A percentile compares a stretch with the other conserved stretches of the same genome.
These are phyloP conservation scores for Penicillium simplicissimum DNA, from an alignment of 495 filamentous ascomycete genomes.

Conservation along the genomic window DNA sequence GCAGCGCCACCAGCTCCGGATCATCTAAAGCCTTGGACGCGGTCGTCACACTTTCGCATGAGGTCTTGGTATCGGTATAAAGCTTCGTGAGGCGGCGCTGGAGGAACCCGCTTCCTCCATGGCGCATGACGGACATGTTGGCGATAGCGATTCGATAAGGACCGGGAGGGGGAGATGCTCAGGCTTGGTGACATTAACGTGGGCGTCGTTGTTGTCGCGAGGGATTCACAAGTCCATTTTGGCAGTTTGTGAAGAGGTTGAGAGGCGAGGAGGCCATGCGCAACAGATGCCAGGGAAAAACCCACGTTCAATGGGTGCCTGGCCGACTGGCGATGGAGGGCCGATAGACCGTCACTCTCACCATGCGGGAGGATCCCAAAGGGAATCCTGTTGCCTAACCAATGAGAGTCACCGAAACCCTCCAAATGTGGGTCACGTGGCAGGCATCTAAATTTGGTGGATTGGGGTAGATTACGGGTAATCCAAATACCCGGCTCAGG, in stretches of 20 bases:
- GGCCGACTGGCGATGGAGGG: conserved; percentile 20
- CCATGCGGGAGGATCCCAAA: conserved; percentile 40
- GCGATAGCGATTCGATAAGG: conserved; percentile 32
- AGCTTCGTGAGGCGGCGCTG: conserved; percentile 79
- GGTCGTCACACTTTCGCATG: conserved; percentile 78
- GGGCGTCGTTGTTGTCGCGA: neutral
- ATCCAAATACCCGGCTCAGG: conserved; percentile 16
- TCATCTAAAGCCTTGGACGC: conserved; percentile 59
- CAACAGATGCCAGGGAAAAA: conserved; percentile 2
- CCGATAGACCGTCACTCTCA: conserved; percentile 27
- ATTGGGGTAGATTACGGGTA: neutral
- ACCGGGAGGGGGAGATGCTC: conserved; percentile 12
- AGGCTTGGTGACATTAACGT: conserved; percentile 1
- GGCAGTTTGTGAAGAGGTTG: conserved; percentile 9
- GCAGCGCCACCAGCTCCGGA: conserved; percentile 55
- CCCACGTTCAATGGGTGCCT: conserved; percentile 28
- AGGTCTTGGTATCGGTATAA: conserved; percentile 90
- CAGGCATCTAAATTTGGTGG: conserved; percentile 38
- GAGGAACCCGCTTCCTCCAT: conserved; percentile 49
- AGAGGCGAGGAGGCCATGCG: conserved; percentile 13
- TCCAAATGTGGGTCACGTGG: conserved; percentile 33
- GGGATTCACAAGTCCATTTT: conserved; percentile 22
- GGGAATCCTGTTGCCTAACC: conserved; percentile 56
- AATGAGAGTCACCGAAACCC: conserved; percentile 31
- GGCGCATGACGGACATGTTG: conserved; percentile 52